phyloP scores from a whole-genome alignment of 768 basidiomycete genomes.

The Daedalea quercina region DNA sequence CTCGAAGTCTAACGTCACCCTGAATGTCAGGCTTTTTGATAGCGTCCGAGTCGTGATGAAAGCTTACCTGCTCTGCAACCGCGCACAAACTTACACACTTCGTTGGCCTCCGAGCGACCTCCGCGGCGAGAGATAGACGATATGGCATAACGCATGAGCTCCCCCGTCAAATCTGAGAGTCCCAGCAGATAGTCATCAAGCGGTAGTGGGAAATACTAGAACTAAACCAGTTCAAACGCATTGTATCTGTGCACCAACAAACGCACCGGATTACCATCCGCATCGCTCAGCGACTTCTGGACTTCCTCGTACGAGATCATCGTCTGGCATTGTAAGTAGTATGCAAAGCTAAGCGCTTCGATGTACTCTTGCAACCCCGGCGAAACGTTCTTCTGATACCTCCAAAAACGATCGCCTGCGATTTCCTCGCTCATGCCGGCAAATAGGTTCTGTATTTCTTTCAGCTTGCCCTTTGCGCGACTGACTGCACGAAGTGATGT shows the following conservation, averaged over 20 bases:
- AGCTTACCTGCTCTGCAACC: constrained; percentile 66
- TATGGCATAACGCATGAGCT: constrained; percentile 94
- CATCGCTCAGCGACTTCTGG: constrained; percentile 55
- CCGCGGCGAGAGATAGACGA: constrained; percentile 67
- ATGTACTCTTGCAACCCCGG: constrained; percentile 93
- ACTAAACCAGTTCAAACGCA: not conserved
- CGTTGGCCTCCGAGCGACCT: constrained; percentile 52
- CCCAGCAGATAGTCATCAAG: constrained; percentile 87
- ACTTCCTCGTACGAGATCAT: constrained; percentile 67
- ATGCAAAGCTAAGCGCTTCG: constrained; percentile 84
- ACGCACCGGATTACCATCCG: constrained; percentile 57
- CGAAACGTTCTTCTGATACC: constrained; percentile 66
- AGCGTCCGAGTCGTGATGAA: not conserved
- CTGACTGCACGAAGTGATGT: constrained; percentile 42
- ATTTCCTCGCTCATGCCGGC: constrained; percentile 56
- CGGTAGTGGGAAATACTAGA: constrained; percentile 71
- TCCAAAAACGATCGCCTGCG: constrained; percentile 67
- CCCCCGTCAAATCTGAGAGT: constrained; percentile 90
- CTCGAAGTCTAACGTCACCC: constrained; percentile 59
- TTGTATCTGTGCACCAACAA: not conserved
- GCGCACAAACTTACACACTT: constrained; percentile 67
- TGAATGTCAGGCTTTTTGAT: constrained; percentile 4
- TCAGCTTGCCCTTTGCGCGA: constrained; percentile 51
- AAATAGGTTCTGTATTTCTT: constrained; percentile 61
- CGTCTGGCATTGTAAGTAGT: constrained; percentile 67